phyloP scores from a whole-genome alignment of 192 early-diverging fungal species.

The Lobosporangium transversale region DNA sequence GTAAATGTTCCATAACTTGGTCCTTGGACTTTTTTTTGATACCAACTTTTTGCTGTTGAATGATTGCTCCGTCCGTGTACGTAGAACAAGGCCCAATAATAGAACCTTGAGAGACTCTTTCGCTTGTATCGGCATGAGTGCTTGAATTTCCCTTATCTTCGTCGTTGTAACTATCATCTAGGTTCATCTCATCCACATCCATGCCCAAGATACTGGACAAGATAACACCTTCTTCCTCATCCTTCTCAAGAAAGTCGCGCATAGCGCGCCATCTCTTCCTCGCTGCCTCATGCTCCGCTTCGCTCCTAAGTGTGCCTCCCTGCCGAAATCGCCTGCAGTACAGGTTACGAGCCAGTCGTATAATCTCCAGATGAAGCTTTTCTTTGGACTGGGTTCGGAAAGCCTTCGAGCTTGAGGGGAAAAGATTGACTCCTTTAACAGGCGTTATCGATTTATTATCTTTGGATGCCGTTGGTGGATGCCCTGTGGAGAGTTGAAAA shows the following conservation, averaged over 20 bases:
- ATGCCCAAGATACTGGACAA: conserved; percentile 7
- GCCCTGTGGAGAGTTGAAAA: no score
- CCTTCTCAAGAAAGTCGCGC: conserved; percentile 27
- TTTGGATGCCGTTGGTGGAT: no score
- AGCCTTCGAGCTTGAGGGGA: conserved; percentile 34
- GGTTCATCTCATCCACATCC: conserved; percentile 44
- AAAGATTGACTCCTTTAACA: conserved; percentile 23
- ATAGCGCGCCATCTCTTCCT: conserved; percentile 22
- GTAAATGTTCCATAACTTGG: neutral
- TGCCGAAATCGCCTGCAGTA: conserved; percentile 40
- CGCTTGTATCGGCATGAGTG: neutral
- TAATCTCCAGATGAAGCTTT: conserved; percentile 37
- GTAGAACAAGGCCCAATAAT: neutral
- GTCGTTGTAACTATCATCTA: conserved; percentile 12
- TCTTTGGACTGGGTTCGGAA: conserved; percentile 34
- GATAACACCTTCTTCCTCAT: conserved; percentile 18
- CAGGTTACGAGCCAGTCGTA: conserved; percentile 50
- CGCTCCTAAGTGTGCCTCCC: conserved; percentile 11
- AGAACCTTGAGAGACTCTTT: neutral
- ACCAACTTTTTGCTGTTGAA: neutral
- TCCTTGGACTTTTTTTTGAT: neutral
- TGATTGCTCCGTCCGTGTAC: neutral
- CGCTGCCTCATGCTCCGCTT: conserved; percentile 20
- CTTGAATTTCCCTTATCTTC: neutral
- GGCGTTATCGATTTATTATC: neutral